These are phyloP conservation scores for Peronospora belbahrii DNA, from an alignment of 352 stramenopile species.

Conservation along the genomic window DNA sequence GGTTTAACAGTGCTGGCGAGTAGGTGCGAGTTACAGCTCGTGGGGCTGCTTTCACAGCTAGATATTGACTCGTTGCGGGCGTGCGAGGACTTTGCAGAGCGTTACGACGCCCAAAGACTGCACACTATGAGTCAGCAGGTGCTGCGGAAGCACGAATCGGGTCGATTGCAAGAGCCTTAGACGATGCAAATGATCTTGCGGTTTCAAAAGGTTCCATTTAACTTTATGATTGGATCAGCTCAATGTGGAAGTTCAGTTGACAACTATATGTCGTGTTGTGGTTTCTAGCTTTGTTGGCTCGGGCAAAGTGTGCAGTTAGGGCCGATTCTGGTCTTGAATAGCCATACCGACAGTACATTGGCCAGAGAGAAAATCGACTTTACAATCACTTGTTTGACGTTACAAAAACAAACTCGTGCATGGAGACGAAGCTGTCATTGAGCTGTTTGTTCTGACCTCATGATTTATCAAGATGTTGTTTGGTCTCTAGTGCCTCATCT, in stretches of 20 bases:
- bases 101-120: constrained; percentile 49
- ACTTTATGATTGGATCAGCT: background rate
- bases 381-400: too few species aligned
- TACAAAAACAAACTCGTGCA: too few species aligned
- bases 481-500: too few species aligned
- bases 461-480: too few species aligned
- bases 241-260: background rate
- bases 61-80: constrained; percentile 42
- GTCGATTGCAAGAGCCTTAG: constrained; percentile 2
- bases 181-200: background rate
- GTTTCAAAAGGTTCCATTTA: background rate
- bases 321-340: too few species aligned
- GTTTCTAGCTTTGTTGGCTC: background rate
- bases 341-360: too few species aligned
- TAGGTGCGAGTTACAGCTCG: constrained; percentile 57
- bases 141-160: constrained; percentile 17
- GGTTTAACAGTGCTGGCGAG: constrained; percentile 43
- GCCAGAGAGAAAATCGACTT: too few species aligned
- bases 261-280: background rate
- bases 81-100: constrained; percentile 56
- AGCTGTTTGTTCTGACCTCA: too few species aligned
- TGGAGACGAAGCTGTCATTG: too few species aligned
- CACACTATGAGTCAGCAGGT: constrained; percentile 38
- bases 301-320: background rate
- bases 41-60: constrained; percentile 39